phyloP scores from a whole-genome alignment of 805 yeast species.

The Yamadazyma philogaea region DNA sequence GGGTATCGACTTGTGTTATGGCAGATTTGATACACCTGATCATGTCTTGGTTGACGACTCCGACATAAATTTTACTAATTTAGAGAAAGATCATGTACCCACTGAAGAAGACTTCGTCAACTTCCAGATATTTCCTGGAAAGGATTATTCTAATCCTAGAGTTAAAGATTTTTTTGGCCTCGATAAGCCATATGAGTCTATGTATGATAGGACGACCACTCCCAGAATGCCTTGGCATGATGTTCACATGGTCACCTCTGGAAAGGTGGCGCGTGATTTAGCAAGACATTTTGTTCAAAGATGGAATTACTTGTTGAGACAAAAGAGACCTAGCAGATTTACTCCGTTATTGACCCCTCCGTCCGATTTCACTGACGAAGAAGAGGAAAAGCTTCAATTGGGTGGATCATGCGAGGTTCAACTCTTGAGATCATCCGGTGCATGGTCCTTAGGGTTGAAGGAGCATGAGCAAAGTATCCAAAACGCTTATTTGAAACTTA shows the following conservation, averaged over 20 bases:
- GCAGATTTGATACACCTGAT: constrained; percentile 95
- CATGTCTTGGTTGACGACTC: constrained; percentile 84
- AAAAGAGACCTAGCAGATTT: constrained; percentile 89
- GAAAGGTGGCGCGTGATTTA: constrained; percentile 90
- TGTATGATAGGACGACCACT: constrained; percentile 75
- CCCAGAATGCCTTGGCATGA: constrained; percentile 99
- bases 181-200: constrained; percentile 83
- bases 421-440: constrained; percentile 80
- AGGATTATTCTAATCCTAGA: constrained; percentile 95
- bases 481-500: constrained; percentile 84
- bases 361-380: constrained; percentile 74
- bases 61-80: constrained; percentile 29
- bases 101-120: constrained; percentile 42
- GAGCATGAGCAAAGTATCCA: constrained; percentile 87
- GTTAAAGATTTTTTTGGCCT: constrained; percentile 80
- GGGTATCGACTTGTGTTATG: constrained; percentile 93
- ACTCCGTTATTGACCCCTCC: constrained; percentile 94
- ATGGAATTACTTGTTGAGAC: constrained; percentile 92
- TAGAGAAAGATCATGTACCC: constrained; percentile 26
- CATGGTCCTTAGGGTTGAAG: constrained; percentile 89
- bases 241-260: constrained; percentile 92
- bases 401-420: constrained; percentile 92
- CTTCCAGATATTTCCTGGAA: constrained; percentile 85
- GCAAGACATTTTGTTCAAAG: constrained; percentile 95
- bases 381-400: constrained; percentile 53